Base-by-base conservation (phyloP, 805 yeast species). In the Starmerella floricola region DNA sequence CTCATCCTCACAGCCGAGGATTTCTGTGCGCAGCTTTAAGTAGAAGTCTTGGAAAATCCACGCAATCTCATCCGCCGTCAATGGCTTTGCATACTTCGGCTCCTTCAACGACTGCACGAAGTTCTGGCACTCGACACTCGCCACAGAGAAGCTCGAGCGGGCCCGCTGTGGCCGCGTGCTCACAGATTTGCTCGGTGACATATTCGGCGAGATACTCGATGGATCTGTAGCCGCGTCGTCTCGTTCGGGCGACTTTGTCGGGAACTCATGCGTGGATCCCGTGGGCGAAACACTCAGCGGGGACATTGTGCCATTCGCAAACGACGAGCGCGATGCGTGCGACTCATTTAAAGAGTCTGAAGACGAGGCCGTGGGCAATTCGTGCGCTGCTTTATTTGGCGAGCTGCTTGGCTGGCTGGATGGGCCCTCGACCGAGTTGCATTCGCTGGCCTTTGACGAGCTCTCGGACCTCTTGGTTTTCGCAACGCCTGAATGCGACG, bases 41-140 rank as follows among this genome's bases (percentile, higher is more conserved):
- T 66, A 66, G 46, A 67, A 66, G 31, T 60, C 60, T 51, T 65
- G 70, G 45, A 62, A 66, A 19, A 66, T 50, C 41, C 54, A 53
- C 4, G 66, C 48, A n/a, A 67, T 55, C 37, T 62, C 65, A 31
- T 61, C 61, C 3, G 62, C 60, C 3, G 60, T 52, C 31, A 67
- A 49, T 4, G 66, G 67, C 16, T 60, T 51, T 12, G 55, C 45
- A 27, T 60, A 62, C 29, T 54, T 56, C 8, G 68, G 68, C 42
- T 66, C 66, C 40, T 60, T 62, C 15, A 62, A 50, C 13, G 55
- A 47, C 13, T 44, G 34, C 13, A 62, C 46, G 44, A 62, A 61
- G 29, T 23, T 26, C 12, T 47, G 45, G 41, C 52, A 48, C 39
- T 48, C 52, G 13, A 28, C 44, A 31, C 45, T 41, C 8, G 48